phyloP scores from a whole-genome alignment of 129 eudicot genomes.

The Pittosporum tobira region DNA sequence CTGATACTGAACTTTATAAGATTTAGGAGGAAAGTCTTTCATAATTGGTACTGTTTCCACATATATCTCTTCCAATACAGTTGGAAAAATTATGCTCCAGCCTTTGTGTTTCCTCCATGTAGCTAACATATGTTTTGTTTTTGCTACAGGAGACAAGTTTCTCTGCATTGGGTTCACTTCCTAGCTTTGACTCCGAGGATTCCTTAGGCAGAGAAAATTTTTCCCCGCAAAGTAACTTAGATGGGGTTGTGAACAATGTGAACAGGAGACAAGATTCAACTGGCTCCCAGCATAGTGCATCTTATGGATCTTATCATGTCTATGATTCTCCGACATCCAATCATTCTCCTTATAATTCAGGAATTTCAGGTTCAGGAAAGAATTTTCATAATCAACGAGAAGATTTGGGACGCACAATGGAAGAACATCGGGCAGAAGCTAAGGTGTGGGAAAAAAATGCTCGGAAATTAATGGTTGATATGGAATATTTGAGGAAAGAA shows the following conservation, averaged over 20 bases:
- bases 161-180: constrained; percentile 40
- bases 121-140: constrained; percentile 19
- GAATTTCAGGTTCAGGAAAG: constrained; percentile 26
- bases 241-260: constrained; percentile 22
- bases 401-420: constrained; percentile 28
- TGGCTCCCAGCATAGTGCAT: constrained; percentile 35
- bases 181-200: constrained; percentile 65
- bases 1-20: too few relatives aligned
- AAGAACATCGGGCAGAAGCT: constrained; percentile 59
- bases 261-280: constrained; percentile 45
- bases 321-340: constrained; percentile 32
- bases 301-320: constrained; percentile 28
- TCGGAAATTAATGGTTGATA: constrained; percentile 39
- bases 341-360: constrained; percentile 23
- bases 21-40: background rate
- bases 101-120: constrained; percentile 1
- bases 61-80: background rate
- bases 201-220: constrained; percentile 46
- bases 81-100: background rate
- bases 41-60: constrained; percentile 1
- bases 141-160: constrained; percentile 53
- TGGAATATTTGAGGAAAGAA: constrained; percentile 49
- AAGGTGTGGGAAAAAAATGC: constrained; percentile 81
- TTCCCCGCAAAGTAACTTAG: constrained; percentile 36
- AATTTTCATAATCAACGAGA: constrained; percentile 30